phyloP scores from a whole-genome alignment of 257 asterid species.

The Solanum habrochaites region DNA sequence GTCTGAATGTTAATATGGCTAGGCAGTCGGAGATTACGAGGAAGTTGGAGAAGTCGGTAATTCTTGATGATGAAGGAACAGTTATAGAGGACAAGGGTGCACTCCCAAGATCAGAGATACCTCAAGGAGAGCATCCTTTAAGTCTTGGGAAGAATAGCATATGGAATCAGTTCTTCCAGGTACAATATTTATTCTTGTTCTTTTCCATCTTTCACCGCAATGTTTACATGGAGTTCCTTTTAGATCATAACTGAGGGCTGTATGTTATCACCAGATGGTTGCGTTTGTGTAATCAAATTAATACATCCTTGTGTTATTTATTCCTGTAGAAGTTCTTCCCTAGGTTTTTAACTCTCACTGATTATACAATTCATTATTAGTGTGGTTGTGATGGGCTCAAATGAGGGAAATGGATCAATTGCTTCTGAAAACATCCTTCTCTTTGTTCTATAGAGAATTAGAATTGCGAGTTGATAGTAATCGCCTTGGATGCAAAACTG shows the following conservation, averaged over 20 bases:
- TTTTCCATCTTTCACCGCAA: not conserved
- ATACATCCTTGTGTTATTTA: not conserved
- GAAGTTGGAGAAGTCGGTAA: conserved; percentile 59
- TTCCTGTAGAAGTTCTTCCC: not conserved
- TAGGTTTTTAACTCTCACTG: not conserved
- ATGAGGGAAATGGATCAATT: not conserved
- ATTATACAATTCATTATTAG: not conserved
- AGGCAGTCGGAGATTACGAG: conserved; percentile 93
- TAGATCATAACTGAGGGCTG: not conserved
- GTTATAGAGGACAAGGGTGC: conserved; percentile 44
- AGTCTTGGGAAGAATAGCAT: conserved; percentile 85
- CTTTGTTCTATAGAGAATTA: not conserved
- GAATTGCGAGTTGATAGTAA: not conserved
- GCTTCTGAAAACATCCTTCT: not conserved
- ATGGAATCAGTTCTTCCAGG: conserved; percentile 97
- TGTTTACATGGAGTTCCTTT: not conserved
- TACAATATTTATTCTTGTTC: conserved; percentile 3
- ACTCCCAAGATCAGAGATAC: conserved; percentile 80
- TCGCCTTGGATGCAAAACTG: not conserved
- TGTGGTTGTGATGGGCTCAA: not conserved
- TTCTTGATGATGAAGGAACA: conserved; percentile 45
- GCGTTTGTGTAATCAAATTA: not conserved
- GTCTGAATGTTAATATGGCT: conserved; percentile 76
- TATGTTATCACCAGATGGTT: not conserved
- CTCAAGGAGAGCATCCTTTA: conserved; percentile 89